phyloP scores from a whole-genome alignment of 2,329 filamentous ascomycete genomes.

The Colletotrichum eleusines region DNA sequence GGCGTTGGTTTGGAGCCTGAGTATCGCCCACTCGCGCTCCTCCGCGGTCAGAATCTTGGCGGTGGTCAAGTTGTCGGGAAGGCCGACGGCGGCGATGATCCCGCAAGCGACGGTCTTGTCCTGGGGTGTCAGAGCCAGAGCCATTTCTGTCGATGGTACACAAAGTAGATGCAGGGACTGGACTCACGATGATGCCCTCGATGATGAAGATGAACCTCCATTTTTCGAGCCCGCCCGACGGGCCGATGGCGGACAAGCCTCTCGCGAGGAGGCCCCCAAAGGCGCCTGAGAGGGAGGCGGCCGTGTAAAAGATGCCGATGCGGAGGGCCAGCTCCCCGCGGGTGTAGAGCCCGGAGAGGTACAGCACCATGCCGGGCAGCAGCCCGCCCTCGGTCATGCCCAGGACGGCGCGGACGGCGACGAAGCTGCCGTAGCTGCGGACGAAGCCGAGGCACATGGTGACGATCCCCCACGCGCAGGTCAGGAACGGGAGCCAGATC shows the following conservation, averaged over 20 bases:
- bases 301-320: constrained; percentile 77
- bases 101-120: constrained; percentile 67
- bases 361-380: constrained; percentile 76
- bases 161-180: no score
- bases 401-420: constrained; percentile 70
- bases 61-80: constrained; percentile 68
- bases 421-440: constrained; percentile 66
- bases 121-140: constrained; percentile 30
- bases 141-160: neutral
- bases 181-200: constrained; percentile 65
- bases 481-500: constrained; percentile 70
- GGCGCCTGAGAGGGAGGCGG: constrained; percentile 73
- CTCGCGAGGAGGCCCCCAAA: constrained; percentile 74
- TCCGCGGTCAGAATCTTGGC: constrained; percentile 65
- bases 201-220: constrained; percentile 75
- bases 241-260: constrained; percentile 70
- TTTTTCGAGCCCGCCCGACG: constrained; percentile 63
- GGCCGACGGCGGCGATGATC: constrained; percentile 61
- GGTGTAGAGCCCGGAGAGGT: constrained; percentile 73
- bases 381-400: constrained; percentile 74
- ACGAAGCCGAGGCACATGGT: constrained; percentile 70
- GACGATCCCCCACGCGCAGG: constrained; percentile 68
- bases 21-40: constrained; percentile 63
- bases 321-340: constrained; percentile 70
- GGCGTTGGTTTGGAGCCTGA: constrained; percentile 56